Evolutionary conservation across 805 yeast species (phyloP).

Genomic region (Pichia gijzeniarum): DNA sequence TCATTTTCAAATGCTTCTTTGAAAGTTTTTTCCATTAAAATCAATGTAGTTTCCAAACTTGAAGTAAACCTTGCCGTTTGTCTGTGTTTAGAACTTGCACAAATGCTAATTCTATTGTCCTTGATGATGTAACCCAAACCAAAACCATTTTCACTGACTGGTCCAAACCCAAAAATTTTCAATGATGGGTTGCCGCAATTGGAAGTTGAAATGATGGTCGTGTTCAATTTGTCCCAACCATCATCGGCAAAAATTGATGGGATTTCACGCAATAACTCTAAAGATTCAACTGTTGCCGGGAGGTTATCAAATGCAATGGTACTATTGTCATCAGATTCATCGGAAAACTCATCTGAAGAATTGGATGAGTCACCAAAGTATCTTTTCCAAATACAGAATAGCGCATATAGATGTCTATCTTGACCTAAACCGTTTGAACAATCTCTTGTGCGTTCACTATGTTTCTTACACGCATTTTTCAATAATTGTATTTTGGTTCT

Average conservation of each 20-base stretch:
- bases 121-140: constrained; percentile 92
- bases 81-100: constrained; percentile 81
- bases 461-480: constrained; percentile 64
- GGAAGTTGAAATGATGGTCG: constrained; percentile 72
- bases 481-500: constrained; percentile 54
- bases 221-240: constrained; percentile 84
- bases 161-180: constrained; percentile 85
- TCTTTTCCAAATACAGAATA: constrained; percentile 81
- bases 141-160: constrained; percentile 83
- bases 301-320: constrained; percentile 27
- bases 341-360: constrained; percentile 17
- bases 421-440: constrained; percentile 82
- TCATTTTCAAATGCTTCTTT: constrained; percentile 24
- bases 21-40: constrained; percentile 50
- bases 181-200: constrained; percentile 92
- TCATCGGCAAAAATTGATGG: constrained; percentile 78
- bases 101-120: constrained; percentile 67
- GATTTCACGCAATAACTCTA: constrained; percentile 32
- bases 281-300: constrained; percentile 19
- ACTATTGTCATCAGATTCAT: constrained; percentile 21
- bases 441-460: constrained; percentile 57
- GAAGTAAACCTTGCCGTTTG: constrained; percentile 75
- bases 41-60: constrained; percentile 56
- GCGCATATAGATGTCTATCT: constrained; percentile 84
- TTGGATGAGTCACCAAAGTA: constrained; percentile 29